phyloP scores from a whole-genome alignment of 352 stramenopile species.

The Saprolegnia parasitica region DNA sequence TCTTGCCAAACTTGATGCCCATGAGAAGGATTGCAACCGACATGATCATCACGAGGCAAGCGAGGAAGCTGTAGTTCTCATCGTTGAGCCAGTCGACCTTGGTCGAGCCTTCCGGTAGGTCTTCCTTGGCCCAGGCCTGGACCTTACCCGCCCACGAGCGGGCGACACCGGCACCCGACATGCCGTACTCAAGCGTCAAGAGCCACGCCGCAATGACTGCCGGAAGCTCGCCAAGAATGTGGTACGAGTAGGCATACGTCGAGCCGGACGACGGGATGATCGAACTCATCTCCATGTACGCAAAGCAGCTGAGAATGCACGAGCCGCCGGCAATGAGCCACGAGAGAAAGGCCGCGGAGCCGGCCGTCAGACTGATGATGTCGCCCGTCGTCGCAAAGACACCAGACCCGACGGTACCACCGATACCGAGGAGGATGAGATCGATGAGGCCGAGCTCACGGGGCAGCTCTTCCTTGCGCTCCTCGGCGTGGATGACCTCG shows the following conservation, averaged over 20 bases:
- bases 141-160: conserved; percentile 73
- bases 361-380: conserved; percentile 32
- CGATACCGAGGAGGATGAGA: conserved; percentile 40
- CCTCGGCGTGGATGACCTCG: conserved; percentile 45
- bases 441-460: conserved; percentile 22
- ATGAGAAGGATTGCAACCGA: conserved; percentile 36
- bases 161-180: conserved; percentile 55
- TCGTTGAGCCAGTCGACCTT: conserved; percentile 22
- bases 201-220: conserved; percentile 54
- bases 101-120: conserved; percentile 22
- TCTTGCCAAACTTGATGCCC: conserved; percentile 48
- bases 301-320: conserved; percentile 40
- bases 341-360: conserved; percentile 39
- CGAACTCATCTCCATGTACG: conserved; percentile 50
- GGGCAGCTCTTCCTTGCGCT: conserved; percentile 37
- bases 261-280: conserved; percentile 52
- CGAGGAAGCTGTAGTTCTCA: conserved; percentile 31
- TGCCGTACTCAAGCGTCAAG: conserved; percentile 59
- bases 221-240: conserved; percentile 63
- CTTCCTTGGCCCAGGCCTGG: conserved; percentile 32
- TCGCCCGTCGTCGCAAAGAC: conserved; percentile 51
- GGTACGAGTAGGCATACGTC: conserved; percentile 68
- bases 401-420: conserved; percentile 40
- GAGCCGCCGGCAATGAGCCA: conserved; percentile 42
- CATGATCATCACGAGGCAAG: conserved; percentile 36